Percentiles rank a stretch among this genome's conserved stretches.
Evolutionary conservation across 257 asterid genomes (phyloP).

Genomic region (Solanum tarijense): DNA sequence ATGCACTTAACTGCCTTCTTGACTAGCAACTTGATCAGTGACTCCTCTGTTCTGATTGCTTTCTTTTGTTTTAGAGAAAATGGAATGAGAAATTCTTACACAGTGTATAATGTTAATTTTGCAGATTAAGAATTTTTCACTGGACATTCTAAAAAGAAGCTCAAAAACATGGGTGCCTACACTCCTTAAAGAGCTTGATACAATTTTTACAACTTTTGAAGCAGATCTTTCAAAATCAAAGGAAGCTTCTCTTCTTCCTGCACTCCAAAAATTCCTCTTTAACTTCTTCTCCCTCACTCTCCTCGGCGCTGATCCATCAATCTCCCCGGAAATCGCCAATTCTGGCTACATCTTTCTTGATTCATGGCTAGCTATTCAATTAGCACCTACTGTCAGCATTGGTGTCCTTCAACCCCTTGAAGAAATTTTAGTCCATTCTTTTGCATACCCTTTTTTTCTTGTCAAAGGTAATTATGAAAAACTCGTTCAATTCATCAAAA

Average conservation of each 20-base stretch:
- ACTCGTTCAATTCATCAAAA: slow-evolving; percentile 34
- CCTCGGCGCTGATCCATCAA: slow-evolving; percentile 50
- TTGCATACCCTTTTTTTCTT: slow-evolving; percentile 60
- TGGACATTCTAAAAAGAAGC: slow-evolving; percentile 60
- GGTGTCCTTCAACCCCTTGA: slow-evolving; percentile 48
- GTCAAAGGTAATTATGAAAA: slow-evolving; percentile 53
- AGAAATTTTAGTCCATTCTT: slow-evolving; percentile 81
- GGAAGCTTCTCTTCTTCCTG: slow-evolving; percentile 13
- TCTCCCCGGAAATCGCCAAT: slow-evolving; percentile 38
- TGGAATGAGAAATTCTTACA: neutral
- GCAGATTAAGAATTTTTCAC: slow-evolving; percentile 55
- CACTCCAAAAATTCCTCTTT: slow-evolving; percentile 62
- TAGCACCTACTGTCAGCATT: slow-evolving; percentile 50
- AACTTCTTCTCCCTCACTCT: slow-evolving; percentile 55
- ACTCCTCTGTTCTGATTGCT: neutral
- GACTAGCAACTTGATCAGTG: neutral
- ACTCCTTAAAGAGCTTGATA: slow-evolving; percentile 42
- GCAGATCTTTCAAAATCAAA: slow-evolving; percentile 36
- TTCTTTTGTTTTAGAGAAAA: neutral
- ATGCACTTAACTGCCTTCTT: neutral
- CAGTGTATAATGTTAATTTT: neutral
- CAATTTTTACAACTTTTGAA: slow-evolving; percentile 43
- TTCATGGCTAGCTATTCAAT: slow-evolving; percentile 67
- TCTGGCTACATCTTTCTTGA: slow-evolving; percentile 47
- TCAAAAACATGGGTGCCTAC: slow-evolving; percentile 59